phyloP scores from a whole-genome alignment of 1,284 basidiomycete species.

The Gastroboletus turbinatus region DNA sequence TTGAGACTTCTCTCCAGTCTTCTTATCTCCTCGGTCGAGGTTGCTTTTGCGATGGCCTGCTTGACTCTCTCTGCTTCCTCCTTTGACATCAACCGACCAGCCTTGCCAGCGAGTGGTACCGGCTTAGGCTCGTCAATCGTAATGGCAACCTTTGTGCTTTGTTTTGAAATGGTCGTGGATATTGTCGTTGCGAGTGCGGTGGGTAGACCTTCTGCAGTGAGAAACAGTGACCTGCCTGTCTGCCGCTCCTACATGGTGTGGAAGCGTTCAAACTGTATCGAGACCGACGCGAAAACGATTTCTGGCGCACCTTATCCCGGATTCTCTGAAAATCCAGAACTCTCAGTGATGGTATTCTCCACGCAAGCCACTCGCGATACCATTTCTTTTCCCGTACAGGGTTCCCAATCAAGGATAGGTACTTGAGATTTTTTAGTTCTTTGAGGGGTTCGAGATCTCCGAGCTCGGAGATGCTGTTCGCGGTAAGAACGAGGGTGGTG shows the following conservation, averaged over 20 bases:
- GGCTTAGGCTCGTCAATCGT: conserved; percentile 73
- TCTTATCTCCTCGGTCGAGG: conserved; percentile 89
- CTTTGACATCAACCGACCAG: conserved; percentile 86
- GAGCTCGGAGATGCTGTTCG: conserved; percentile 72
- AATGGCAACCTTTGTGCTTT: conserved; percentile 55
- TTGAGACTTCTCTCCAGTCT: conserved; percentile 84
- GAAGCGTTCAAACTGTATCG: conserved; percentile 31
- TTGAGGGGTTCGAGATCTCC: conserved; percentile 87
- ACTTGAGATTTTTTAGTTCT: conserved; percentile 77
- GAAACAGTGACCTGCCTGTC: conserved; percentile 71
- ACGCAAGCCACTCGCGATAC: conserved; percentile 94
- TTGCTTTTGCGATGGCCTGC: conserved; percentile 87
- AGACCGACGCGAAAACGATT: conserved; percentile 22
- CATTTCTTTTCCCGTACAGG: conserved; percentile 92
- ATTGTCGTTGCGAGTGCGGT: conserved; percentile 82
- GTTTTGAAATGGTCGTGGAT: conserved; percentile 68
- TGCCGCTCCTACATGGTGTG: conserved; percentile 64
- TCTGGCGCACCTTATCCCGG: conserved; percentile 83
- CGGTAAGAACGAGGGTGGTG: conserved; percentile 75
- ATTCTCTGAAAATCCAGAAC: conserved; percentile 97
- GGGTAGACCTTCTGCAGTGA: conserved; percentile 72
- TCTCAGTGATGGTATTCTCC: conserved; percentile 80
- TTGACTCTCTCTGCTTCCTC: conserved; percentile 91
- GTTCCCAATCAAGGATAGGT: conserved; percentile 85
- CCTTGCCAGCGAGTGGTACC: conserved; percentile 57